A percentile compares a stretch with the other conserved stretches of the same genome.
Evolutionary conservation across 2,329 filamentous ascomycete species (phyloP).

Genomic region (Aspergillus nomiae): DNA sequence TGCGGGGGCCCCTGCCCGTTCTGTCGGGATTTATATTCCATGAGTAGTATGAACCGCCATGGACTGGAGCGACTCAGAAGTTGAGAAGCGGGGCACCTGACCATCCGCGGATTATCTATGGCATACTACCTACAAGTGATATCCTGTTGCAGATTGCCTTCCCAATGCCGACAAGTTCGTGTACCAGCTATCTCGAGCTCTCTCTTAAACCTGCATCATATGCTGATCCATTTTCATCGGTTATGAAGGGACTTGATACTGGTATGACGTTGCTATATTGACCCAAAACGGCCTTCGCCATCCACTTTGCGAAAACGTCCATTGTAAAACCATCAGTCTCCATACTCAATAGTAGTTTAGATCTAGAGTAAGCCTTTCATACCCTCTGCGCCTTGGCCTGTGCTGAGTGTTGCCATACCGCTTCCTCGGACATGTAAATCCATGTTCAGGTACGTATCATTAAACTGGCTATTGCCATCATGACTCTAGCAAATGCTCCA

Average conservation of each 20-base stretch:
- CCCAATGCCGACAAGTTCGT: not conserved
- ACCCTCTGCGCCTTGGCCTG: not conserved
- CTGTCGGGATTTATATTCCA: not conserved
- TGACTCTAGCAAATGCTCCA: not conserved
- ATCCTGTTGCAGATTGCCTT: not conserved
- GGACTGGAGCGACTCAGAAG: not conserved
- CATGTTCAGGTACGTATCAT: not conserved
- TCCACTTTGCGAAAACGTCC: too few species aligned
- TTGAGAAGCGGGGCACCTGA: not conserved
- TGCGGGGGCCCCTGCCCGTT: not conserved
- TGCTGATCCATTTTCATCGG: not conserved
- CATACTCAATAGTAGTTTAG: too few species aligned
- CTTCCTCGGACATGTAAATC: not conserved
- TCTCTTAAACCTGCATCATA: not conserved
- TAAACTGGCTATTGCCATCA: not conserved
- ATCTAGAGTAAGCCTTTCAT: too few species aligned
- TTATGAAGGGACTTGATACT: not conserved
- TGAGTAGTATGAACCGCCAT: not conserved
- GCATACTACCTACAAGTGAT: not conserved
- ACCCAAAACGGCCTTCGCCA: too few species aligned
- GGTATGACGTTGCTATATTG: not conserved
- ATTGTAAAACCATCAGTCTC: too few species aligned
- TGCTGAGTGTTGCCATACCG: not conserved
- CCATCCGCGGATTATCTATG: not conserved
- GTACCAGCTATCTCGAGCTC: not conserved